phyloP scores from a whole-genome alignment of 2,329 filamentous ascomycete genomes.

The Acrocalymma vagum region DNA sequence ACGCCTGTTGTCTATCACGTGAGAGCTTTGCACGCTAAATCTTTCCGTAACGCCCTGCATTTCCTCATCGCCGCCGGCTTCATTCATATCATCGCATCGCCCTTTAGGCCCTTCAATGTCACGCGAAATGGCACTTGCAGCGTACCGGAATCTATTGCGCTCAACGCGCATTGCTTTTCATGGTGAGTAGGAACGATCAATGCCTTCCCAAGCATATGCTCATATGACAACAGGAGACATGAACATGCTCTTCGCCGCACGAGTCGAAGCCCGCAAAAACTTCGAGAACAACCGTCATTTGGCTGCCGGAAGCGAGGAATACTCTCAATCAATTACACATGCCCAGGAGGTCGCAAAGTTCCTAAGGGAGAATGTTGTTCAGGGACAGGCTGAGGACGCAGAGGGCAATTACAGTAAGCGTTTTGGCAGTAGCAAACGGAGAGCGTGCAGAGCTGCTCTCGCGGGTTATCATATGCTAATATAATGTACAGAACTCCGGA shows the following conservation, averaged over 20 bases:
- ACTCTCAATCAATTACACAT: conserved; percentile 73
- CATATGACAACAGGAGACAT: conserved; percentile 68
- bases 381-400: conserved; percentile 68
- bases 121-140: conserved; percentile 69
- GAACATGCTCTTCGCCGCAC: conserved; percentile 73
- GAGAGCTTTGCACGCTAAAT: too few species aligned
- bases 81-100: conserved; percentile 2
- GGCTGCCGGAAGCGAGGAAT: conserved; percentile 65
- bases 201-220: conserved; percentile 6
- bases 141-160: conserved; percentile 83
- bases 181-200: conserved; percentile 55
- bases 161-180: conserved; percentile 84
- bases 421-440: too few species aligned
- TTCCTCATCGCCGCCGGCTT: conserved; percentile 14
- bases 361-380: conserved; percentile 84
- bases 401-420: conserved; percentile 69
- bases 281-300: conserved; percentile 76
- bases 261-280: conserved; percentile 72
- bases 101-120: conserved; percentile 23
- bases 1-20: conserved; percentile 25
- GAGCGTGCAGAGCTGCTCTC: too few species aligned
- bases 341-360: conserved; percentile 85
- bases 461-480: conserved; percentile 26
- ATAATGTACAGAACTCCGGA: conserved; percentile 72
- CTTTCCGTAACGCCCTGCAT: too few species aligned